These are phyloP conservation scores for Hyparrhenia diplandra DNA, from an alignment of 176 grass and related monocot genomes.

Conservation along the genomic window DNA sequence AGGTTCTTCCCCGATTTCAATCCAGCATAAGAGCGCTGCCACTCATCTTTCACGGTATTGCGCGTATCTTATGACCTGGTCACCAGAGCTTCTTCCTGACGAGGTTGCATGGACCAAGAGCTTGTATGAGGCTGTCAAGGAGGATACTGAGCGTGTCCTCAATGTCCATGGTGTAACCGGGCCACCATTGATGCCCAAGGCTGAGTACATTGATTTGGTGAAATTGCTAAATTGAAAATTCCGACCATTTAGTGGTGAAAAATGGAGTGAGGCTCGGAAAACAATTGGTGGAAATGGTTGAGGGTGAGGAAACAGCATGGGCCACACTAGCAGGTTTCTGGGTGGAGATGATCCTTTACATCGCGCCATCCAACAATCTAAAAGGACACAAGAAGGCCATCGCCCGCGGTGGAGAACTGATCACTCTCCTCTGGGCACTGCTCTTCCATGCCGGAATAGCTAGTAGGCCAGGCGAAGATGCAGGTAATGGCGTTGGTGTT, in stretches of 20 bases:
- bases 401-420: not conserved
- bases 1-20: not conserved
- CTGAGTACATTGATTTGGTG: not conserved
- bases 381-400: not conserved
- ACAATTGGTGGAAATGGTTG: not conserved
- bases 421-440: not conserved
- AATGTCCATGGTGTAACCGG: not conserved
- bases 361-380: not conserved
- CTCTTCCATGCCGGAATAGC: not conserved
- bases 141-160: not conserved
- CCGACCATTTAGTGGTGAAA: not conserved
- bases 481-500: not conserved
- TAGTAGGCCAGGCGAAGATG: not conserved
- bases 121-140: not conserved
- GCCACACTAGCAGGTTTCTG: not conserved
- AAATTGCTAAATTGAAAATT: not conserved
- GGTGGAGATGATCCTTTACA: not conserved
- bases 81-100: conserved; percentile 6
- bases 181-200: not conserved
- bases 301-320: not conserved
- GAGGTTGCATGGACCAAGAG: not conserved
- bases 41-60: conserved; percentile 8
- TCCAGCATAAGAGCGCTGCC: not conserved
- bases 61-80: not conserved
- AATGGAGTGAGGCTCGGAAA: not conserved